Evolutionary conservation across 495 filamentous ascomycete genomes (phyloP), one percentile per base, ranked within the genome.

Genomic region (Talaromyces proteolyticus): DNA sequence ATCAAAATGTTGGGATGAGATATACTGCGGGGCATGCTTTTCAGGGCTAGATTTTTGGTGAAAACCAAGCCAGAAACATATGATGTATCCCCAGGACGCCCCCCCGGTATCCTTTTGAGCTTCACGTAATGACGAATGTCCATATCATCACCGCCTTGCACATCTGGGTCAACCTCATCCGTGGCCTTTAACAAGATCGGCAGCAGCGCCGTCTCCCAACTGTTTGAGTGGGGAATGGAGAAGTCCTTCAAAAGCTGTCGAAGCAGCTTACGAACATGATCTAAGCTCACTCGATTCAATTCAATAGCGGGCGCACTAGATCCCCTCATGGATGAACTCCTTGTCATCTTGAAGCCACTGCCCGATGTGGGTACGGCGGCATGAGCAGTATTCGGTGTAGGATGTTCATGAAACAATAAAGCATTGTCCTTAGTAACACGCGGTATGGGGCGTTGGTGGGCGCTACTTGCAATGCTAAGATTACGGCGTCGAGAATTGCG

Each of bases 91-190:
- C 87, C 81, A 37, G 93, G 93, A 45, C 77, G 80, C 22, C 91
- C 93, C 17, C 92, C 91, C 1, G 91, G 86, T 5, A 96, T 91
- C 61, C 94, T 94, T 59, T 99, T 99, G 18, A 99, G 69, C 65
- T 99, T 99, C 40, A 99, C 86, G 59, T 96, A 99, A 58, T 97
- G 92, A n/a, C 93, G 81, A 53, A 99, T 96, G 63, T 99, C 92
- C 69, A 97, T 96, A 58, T 92, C 88, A 59, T 99, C 94, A 2
- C 89, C 89, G 42, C 75, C 76, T 44, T 91, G 84, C 19, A 96
- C 85, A 64, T 96, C 84, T 4, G 94, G 94, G 56, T 95, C 88
- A 17, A 99, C 90, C 57, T 96, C 93, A 56, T 95, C 91, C 0
- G 92, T 92, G 52, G 90, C 91, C 53, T 91, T 87, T 16, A 97